phyloP scores from a whole-genome alignment of 208 protist species.

The Naegleria gruberi region DNA sequence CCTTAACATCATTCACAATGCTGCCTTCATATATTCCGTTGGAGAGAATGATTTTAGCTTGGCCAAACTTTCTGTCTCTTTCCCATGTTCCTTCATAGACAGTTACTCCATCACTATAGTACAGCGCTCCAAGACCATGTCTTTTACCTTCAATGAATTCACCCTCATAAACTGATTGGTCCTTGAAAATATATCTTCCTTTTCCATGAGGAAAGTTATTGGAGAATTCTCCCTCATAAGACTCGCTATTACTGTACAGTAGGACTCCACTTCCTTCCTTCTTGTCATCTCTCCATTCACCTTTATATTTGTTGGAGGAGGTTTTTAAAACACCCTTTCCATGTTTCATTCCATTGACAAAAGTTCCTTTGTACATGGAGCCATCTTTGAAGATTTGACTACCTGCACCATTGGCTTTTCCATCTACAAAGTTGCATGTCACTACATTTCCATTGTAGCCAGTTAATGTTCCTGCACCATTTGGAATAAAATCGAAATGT shows the following conservation, averaged over 20 bases:
- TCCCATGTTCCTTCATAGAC: neutral
- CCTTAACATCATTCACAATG: conserved; percentile 56
- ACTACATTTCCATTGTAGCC: neutral
- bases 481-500: neutral
- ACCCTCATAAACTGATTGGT: conserved; percentile 47
- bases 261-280: conserved; percentile 56
- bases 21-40: conserved; percentile 52
- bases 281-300: conserved; percentile 61
- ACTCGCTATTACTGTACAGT: conserved; percentile 51
- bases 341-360: too few relatives aligned
- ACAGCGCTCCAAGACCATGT: conserved; percentile 58
- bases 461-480: neutral
- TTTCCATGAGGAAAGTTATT: conserved; percentile 61
- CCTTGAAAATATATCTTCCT: conserved; percentile 51
- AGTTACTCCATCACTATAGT: conserved; percentile 41
- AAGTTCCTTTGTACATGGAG: neutral
- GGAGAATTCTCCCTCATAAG: conserved; percentile 62
- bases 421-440: neutral
- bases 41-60: neutral
- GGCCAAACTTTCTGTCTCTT: neutral
- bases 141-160: conserved; percentile 19
- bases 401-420: neutral
- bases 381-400: neutral
- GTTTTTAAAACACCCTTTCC: neutral
- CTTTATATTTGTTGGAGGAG: conserved; percentile 50